Conservation (phyloP, 1,284 basidiomycete genomes). For the Austroboletus niveus region DNA sequence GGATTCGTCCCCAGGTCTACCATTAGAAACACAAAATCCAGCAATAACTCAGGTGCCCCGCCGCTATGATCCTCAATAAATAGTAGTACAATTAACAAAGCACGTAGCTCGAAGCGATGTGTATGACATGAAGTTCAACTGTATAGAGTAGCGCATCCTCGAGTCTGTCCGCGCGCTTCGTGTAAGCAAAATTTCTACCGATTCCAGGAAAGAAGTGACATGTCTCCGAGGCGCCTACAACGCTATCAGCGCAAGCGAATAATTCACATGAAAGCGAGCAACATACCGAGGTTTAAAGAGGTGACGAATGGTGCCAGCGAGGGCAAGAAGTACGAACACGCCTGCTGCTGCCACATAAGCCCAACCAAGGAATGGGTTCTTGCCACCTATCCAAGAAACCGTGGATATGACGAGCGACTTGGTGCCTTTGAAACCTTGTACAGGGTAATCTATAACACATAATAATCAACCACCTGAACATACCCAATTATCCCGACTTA, state of each 20-base stretch:
- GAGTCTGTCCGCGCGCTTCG: conserved; percentile 1
- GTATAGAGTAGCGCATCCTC: conserved; percentile 16
- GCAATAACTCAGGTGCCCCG: background rate
- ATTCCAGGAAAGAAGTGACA: conserved; percentile 87
- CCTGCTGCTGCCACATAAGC: conserved; percentile 90
- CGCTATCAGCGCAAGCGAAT: background rate
- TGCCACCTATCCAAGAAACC: conserved; percentile 97
- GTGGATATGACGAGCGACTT: conserved; percentile 98
- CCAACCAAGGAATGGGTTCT: conserved; percentile 97
- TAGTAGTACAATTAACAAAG: conserved; percentile 24
- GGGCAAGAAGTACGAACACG: conserved; percentile 84
- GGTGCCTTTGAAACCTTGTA: conserved; percentile 87
- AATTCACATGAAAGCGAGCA: conserved; percentile 29
- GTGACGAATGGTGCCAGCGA: conserved; percentile 89
- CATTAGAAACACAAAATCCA: background rate
- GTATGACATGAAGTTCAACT: conserved; percentile 25
- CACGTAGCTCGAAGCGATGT: conserved; percentile 10
- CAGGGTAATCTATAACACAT: conserved; percentile 80
- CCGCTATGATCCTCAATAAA: conserved; percentile 9
- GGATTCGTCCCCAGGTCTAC: conserved; percentile 38
- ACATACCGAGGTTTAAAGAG: conserved; percentile 87
- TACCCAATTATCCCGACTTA: conserved; percentile 40
- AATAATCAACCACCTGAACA: conserved; percentile 8
- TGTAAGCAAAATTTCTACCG: conserved; percentile 35
- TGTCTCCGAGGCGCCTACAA: conserved; percentile 72